These are phyloP conservation scores for Trichophyton verrucosum DNA, from an alignment of 2,329 filamentous ascomycete genomes.

Conservation along the genomic window DNA sequence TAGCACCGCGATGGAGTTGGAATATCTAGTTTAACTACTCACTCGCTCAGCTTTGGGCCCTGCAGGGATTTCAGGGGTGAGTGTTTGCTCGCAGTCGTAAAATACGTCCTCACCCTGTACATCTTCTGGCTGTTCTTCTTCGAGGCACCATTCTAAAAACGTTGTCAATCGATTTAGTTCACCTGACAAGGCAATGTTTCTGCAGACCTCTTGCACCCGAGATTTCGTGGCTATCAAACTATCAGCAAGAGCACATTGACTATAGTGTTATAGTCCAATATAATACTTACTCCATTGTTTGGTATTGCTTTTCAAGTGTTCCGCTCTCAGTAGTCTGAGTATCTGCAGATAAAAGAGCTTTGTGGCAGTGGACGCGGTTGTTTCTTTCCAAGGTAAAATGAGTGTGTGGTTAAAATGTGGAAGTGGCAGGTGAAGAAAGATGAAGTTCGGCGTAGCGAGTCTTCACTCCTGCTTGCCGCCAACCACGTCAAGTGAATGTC, in stretches of 20 bases:
- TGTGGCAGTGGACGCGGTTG: background rate
- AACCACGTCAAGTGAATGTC: background rate
- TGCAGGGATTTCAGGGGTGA: background rate
- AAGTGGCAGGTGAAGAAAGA: background rate
- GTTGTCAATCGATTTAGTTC: background rate
- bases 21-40: background rate
- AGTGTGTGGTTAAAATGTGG: background rate
- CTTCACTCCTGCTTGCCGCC: background rate
- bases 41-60: background rate
- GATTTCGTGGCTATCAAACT: background rate
- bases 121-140: background rate
- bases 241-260: background rate
- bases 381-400: background rate
- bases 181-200: background rate
- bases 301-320: background rate
- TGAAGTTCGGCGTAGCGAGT: background rate
- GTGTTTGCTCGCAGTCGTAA: background rate
- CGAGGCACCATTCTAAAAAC: conserved; percentile 2
- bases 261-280: background rate
- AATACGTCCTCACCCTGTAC: background rate
- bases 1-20: background rate
- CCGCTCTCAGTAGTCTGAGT: background rate
- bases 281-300: background rate
- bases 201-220: background rate
- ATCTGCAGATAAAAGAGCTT: background rate